Percentiles rank a stretch among this genome's conserved stretches.
These are phyloP conservation scores for Rhinocladiella mackenziei DNA, from an alignment of 2,329 filamentous ascomycete species.

Conservation along the genomic window DNA sequence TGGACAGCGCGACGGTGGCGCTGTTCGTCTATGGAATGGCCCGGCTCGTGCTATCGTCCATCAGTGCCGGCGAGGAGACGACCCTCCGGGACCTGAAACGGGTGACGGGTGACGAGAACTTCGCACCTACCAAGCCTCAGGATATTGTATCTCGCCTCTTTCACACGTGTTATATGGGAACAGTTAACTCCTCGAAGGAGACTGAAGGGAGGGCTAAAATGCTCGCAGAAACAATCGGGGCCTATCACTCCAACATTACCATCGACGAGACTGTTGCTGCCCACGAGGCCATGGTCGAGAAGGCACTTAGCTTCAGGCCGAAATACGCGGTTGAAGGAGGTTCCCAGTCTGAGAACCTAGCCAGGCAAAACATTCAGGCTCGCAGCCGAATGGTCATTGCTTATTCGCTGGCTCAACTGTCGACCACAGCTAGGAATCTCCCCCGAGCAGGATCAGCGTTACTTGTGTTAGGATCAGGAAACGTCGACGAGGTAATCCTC, in stretches of 20 bases:
- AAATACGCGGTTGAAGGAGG: constrained; percentile 64
- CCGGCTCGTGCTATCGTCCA: constrained; percentile 36
- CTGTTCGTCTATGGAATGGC: constrained; percentile 42
- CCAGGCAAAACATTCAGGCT: constrained; percentile 64
- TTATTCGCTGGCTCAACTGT: constrained; percentile 16
- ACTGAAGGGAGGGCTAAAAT: constrained; percentile 63
- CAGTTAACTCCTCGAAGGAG: constrained; percentile 61
- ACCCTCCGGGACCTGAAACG: constrained; percentile 32
- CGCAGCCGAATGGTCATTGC: constrained; percentile 60
- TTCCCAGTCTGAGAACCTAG: constrained; percentile 56
- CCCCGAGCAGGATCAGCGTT: constrained; percentile 19
- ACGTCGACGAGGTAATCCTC: constrained; percentile 54
- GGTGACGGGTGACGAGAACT: constrained; percentile 23
- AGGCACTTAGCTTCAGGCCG: constrained; percentile 60
- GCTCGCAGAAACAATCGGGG: constrained; percentile 44
- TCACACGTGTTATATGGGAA: constrained; percentile 68
- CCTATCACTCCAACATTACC: constrained; percentile 68
- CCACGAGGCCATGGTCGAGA: constrained; percentile 32
- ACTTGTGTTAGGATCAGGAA: constrained; percentile 39
- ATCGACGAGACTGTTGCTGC: constrained; percentile 62
- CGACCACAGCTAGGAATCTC: constrained; percentile 18
- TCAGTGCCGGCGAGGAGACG: constrained; percentile 34
- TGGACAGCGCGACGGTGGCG: constrained; percentile 37
- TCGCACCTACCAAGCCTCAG: constrained; percentile 51
- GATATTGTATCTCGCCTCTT: constrained; percentile 59